These are phyloP conservation scores for Neofusicoccum kwambonambiense DNA, from an alignment of 2,329 filamentous ascomycete species.

Conservation along the genomic window DNA sequence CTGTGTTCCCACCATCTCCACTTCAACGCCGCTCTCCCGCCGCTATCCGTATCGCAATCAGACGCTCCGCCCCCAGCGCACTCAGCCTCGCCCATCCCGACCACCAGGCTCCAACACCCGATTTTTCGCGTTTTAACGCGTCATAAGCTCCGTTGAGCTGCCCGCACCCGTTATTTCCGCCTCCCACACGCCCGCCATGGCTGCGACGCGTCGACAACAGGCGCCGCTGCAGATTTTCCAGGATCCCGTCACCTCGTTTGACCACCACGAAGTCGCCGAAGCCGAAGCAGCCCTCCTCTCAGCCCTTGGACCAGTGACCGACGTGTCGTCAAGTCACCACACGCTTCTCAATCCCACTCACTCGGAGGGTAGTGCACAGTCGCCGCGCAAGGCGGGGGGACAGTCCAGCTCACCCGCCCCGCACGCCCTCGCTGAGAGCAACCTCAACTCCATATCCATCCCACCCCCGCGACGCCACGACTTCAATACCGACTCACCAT, in stretches of 20 bases:
- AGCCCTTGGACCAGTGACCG: slow-evolving; percentile 42
- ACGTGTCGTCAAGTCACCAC: slow-evolving; percentile 57
- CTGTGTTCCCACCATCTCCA: neutral
- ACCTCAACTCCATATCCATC: slow-evolving; percentile 67
- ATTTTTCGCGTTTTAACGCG: slow-evolving; percentile 41
- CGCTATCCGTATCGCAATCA: slow-evolving; percentile 11
- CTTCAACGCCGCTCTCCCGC: slow-evolving; percentile 10
- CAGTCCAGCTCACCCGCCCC: slow-evolving; percentile 59
- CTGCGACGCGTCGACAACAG: slow-evolving; percentile 57
- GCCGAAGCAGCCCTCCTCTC: slow-evolving; percentile 55
- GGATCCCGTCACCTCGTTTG: slow-evolving; percentile 48
- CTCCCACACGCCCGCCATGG: slow-evolving; percentile 41
- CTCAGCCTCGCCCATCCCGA: slow-evolving; percentile 7
- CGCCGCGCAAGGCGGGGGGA: slow-evolving; percentile 65
- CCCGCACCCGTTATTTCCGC: slow-evolving; percentile 31
- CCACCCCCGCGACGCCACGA: slow-evolving; percentile 59
- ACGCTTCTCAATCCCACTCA: slow-evolving; percentile 65
- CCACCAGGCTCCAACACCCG: slow-evolving; percentile 24
- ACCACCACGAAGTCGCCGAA: slow-evolving; percentile 44
- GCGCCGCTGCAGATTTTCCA: slow-evolving; percentile 58
- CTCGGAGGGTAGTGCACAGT: slow-evolving; percentile 55
- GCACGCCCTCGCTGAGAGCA: slow-evolving; percentile 59
- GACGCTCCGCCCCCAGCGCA: neutral
- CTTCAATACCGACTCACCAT: slow-evolving; percentile 64
- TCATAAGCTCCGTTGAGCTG: slow-evolving; percentile 33